phyloP scores from a whole-genome alignment of 2,329 filamentous ascomycete genomes.

The Nigrograna mackinnonii region DNA sequence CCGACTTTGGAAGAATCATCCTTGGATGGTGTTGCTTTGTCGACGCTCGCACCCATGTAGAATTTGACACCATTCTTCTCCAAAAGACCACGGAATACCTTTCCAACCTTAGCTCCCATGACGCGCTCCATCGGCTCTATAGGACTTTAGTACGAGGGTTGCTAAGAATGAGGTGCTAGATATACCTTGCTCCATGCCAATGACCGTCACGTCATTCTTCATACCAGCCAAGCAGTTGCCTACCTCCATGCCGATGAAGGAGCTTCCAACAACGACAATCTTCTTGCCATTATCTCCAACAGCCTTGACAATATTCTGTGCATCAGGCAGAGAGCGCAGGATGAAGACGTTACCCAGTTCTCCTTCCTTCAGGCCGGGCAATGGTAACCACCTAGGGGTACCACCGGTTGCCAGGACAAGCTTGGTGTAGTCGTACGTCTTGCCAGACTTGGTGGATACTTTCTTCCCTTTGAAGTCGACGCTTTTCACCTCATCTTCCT shows the following conservation, averaged over 20 bases:
- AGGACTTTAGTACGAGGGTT: neutral
- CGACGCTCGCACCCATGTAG: constrained; percentile 77
- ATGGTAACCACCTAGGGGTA: constrained; percentile 71
- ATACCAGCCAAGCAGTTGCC: constrained; percentile 76
- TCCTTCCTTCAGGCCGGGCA: constrained; percentile 81
- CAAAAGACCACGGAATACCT: constrained; percentile 75
- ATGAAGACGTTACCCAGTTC: constrained; percentile 86
- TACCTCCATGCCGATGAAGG: constrained; percentile 98
- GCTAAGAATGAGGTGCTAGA: neutral
- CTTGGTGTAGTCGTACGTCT: constrained; percentile 78
- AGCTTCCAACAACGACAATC: constrained; percentile 87
- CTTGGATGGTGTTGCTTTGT: constrained; percentile 75
- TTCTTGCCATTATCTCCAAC: constrained; percentile 86
- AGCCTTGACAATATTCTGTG: constrained; percentile 75
- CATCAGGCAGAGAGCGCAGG: constrained; percentile 76
- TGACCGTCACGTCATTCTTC: constrained; percentile 80
- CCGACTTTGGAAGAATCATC: constrained; percentile 75
- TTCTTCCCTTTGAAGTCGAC: constrained; percentile 77
- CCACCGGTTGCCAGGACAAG: constrained; percentile 90
- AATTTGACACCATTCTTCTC: constrained; percentile 92
- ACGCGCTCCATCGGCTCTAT: constrained; percentile 78
- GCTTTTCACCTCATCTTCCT: constrained; percentile 65
- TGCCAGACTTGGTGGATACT: constrained; percentile 74
- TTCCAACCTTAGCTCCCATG: constrained; percentile 80
- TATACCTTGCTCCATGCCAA: constrained; percentile 77